Base-by-base conservation (phyloP, 345 rosid species). In the Camelina hispida region DNA sequence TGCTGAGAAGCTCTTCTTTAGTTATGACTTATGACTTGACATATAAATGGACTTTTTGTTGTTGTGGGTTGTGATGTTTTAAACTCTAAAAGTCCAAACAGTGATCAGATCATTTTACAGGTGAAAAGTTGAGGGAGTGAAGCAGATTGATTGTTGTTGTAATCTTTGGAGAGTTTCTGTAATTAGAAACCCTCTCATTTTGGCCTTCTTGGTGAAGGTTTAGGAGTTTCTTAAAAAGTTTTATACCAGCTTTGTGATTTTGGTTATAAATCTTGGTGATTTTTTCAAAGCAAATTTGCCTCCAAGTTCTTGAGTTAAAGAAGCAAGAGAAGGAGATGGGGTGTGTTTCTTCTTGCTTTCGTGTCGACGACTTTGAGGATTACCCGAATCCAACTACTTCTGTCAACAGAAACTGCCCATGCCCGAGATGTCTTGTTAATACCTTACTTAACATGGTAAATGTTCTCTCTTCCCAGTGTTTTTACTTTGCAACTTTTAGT, bases 331-430 rank as follows among this genome's bases (percentile, higher is more conserved):
- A 83, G 70, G 51, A 63, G 74, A 94, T 94, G 97, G 98, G 98
- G 51, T 65, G 95, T 77, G 89, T 85, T 79, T 86, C 96, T 79
- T 88, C 93, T 86, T 94, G 98, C 80, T 76, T 91, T 70, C 89
- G 59, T 32, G 79, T 69, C 3, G 89, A 83, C 22, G 95, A 88
- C 61, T 81, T 75, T 44, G 95, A 90, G 72, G 90, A 87, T 72
- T 86, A 90, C 78, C 71, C 84, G 77, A 85, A 88, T 78, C 87
- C 95, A 60, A 85, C 68, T 62, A 85, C 79, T 81, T 75, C 30
- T 28, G 5, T 28, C 4, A 28, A 28, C 30, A 28, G 30, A 4
- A 28, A 28, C 30, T 28, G 30, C 30, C 30, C 83, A 38, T 94
- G 97, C 82, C 85, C 89, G 40, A 64, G 85, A 65, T 88, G 96